Evolutionary conservation across 768 basidiomycete species (phyloP), one percentile per base, ranked within the genome.

Genomic region (Suillus plorans): DNA sequence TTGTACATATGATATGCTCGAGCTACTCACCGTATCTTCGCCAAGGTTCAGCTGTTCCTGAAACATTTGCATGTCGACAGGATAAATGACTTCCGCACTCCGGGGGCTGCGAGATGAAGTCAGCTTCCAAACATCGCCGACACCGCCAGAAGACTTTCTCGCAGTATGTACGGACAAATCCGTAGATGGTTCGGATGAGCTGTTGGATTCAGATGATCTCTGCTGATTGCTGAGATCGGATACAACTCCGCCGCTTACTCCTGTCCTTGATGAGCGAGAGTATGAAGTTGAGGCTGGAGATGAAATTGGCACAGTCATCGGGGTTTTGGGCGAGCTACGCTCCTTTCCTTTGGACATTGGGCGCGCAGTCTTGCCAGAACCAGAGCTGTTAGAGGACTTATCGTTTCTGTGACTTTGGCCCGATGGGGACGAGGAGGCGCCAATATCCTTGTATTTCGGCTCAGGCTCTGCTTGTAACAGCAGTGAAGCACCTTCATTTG

Each of bases 21-120:
- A 34, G 60, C 45, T n/a, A 68, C 83, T 53, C 61, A 84, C 84
- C 73, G 69, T 70, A 12, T 81, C 76, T n/a, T 81, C 79, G 28
- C 76, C 74, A 5, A 85, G 70, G 2, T 64, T 64, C 61, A 85
- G 57, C 13, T 65, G 66, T 18, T 69, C 68, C 20, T 64, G 69
- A 9, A 82, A 65, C 9, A 67, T 42, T 1, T 65, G 50, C 66
- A 72, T 77, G 25, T 73, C 61, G 14, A 80, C 71, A 0, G 79
- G 80, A 39, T 74, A 76, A 25, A 70, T 63, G 5, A 77, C 62
- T 42, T 70, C 69, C 13, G 75, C 74, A 28, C 75, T 75, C 60
- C 65, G 70, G 4, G 84, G 84, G 41, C 79, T 73, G 39, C 74
- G 78, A 16, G 62, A 70, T 52, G 74, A 83, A 58, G 85, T 78